Conservation (phyloP, 768 basidiomycete species). For the Tremella yokohamensis region DNA sequence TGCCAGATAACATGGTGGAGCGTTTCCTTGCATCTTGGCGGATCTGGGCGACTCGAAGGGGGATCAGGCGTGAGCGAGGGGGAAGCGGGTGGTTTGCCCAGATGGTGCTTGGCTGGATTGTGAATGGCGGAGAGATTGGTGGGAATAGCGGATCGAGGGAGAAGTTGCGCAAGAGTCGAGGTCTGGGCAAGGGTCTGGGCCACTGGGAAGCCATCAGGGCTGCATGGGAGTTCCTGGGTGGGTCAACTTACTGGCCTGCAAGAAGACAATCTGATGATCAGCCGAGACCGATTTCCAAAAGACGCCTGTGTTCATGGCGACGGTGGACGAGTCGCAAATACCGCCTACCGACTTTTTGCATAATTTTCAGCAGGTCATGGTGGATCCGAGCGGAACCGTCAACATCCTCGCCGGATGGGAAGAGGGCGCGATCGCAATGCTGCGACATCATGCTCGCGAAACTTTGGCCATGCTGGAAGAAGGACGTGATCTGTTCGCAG, state of each 20-base stretch:
- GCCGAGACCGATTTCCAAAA: slow-evolving; percentile 58
- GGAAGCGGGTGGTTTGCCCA: slow-evolving; percentile 60
- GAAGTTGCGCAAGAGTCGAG: slow-evolving; percentile 54
- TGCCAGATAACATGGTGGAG: slow-evolving; percentile 60
- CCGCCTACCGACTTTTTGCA: slow-evolving; percentile 36
- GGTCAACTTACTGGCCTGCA: slow-evolving; percentile 32
- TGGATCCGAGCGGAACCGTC: slow-evolving; percentile 70
- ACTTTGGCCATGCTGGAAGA: slow-evolving; percentile 66
- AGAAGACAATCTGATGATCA: neutral
- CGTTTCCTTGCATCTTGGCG: slow-evolving; percentile 76
- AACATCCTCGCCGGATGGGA: slow-evolving; percentile 78
- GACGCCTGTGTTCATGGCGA: slow-evolving; percentile 25
- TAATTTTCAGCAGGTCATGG: slow-evolving; percentile 59
- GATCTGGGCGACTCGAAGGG: slow-evolving; percentile 85
- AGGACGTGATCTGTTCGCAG: slow-evolving; percentile 62
- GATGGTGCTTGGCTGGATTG: slow-evolving; percentile 52
- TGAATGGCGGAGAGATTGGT: slow-evolving; percentile 62
- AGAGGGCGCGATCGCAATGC: slow-evolving; percentile 70
- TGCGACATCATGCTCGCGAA: slow-evolving; percentile 65
- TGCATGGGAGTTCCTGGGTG: slow-evolving; percentile 77
- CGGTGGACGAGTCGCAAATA: slow-evolving; percentile 11
- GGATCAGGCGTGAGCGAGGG: slow-evolving; percentile 48
- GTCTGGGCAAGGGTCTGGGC: slow-evolving; percentile 74
- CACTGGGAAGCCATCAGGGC: slow-evolving; percentile 88
- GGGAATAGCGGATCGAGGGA: slow-evolving; percentile 39